Evolutionary conservation across 1,284 basidiomycete genomes (phyloP).

Genomic region (Ganoderma lingzhi): DNA sequence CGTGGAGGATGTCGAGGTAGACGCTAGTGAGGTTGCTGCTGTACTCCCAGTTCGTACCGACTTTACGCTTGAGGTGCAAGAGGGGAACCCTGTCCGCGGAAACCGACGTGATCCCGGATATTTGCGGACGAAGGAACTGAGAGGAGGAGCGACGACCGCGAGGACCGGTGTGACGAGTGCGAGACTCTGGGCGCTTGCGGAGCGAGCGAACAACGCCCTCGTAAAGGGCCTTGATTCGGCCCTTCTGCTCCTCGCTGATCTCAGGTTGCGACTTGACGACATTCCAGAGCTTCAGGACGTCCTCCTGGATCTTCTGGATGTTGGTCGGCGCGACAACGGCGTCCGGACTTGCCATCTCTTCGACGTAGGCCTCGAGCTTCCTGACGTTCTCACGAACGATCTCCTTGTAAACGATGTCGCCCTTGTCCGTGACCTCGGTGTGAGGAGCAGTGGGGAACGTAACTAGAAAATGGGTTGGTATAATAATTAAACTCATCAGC

Average conservation of each 20-base stretch:
- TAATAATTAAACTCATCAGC: not conserved
- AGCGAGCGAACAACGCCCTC: slow-evolving; percentile 92
- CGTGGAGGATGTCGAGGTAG: slow-evolving; percentile 95
- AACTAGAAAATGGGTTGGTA: slow-evolving; percentile 55
- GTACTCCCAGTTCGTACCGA: slow-evolving; percentile 96
- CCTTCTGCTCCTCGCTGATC: slow-evolving; percentile 97
- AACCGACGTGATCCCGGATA: slow-evolving; percentile 79
- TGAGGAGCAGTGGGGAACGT: slow-evolving; percentile 98
- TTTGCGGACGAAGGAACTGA: slow-evolving; percentile 92
- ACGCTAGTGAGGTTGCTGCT: slow-evolving; percentile 96
- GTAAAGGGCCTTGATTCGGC: slow-evolving; percentile 96
- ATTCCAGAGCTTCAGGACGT: slow-evolving; percentile 96
- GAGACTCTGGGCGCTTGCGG: slow-evolving; percentile 68
- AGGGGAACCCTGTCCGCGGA: slow-evolving; percentile 93
- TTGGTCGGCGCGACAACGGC: slow-evolving; percentile 85
- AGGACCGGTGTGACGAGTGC: slow-evolving; percentile 58
- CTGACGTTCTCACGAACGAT: slow-evolving; percentile 95
- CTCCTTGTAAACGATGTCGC: slow-evolving; percentile 95
- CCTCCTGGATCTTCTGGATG: slow-evolving; percentile 96
- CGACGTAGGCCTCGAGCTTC: slow-evolving; percentile 97
- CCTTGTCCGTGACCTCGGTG: slow-evolving; percentile 92
- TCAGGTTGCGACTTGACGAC: slow-evolving; percentile 97
- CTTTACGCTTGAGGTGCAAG: slow-evolving; percentile 96
- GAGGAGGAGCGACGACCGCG: slow-evolving; percentile 89
- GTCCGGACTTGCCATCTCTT: slow-evolving; percentile 98